Evolutionary conservation across 108 stramenopile genomes (phyloP).

Genomic region (Pseudonitzschia multiseries): DNA sequence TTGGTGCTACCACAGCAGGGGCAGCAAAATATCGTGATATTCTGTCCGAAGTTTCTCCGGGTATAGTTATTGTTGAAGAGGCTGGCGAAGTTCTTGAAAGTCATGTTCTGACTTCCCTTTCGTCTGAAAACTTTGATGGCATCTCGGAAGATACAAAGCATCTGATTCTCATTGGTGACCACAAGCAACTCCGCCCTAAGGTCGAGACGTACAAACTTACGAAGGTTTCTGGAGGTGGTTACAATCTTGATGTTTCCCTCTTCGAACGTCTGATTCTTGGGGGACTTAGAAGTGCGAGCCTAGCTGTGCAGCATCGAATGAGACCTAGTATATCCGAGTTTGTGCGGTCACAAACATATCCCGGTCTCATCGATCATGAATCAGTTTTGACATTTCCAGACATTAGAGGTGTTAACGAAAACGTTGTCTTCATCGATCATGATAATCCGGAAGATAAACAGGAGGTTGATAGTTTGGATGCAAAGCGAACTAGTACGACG

Average conservation of each 20-base stretch:
- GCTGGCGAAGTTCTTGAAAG: conserved; percentile 75
- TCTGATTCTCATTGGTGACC: conserved; percentile 83
- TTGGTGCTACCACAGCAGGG: conserved; percentile 55
- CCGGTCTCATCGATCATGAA: conserved; percentile 38
- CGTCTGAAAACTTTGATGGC: background rate
- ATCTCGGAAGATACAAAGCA: conserved; percentile 62
- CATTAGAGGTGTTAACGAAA: conserved; percentile 30
- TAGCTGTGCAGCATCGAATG: conserved; percentile 55
- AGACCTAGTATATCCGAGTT: conserved; percentile 42
- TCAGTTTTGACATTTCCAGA: conserved; percentile 36
- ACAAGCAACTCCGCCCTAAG: conserved; percentile 81
- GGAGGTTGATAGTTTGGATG: conserved; percentile 1
- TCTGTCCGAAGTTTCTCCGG: conserved; percentile 30
- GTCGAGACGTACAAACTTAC: conserved; percentile 61
- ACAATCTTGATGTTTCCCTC: conserved; percentile 45
- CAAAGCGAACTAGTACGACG: background rate
- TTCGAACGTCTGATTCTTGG: conserved; percentile 56
- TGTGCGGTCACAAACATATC: conserved; percentile 48
- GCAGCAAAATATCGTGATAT: conserved; percentile 49
- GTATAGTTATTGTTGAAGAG: conserved; percentile 66
- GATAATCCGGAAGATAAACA: conserved; percentile 34
- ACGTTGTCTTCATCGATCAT: conserved; percentile 52
- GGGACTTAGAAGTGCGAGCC: conserved; percentile 14
- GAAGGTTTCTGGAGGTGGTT: conserved; percentile 26
- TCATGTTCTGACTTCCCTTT: conserved; percentile 48